Evolutionary conservation across 257 asterid species (phyloP), one percentile per base, ranked within the genome.

Genomic region (Penstemon barbatus): DNA sequence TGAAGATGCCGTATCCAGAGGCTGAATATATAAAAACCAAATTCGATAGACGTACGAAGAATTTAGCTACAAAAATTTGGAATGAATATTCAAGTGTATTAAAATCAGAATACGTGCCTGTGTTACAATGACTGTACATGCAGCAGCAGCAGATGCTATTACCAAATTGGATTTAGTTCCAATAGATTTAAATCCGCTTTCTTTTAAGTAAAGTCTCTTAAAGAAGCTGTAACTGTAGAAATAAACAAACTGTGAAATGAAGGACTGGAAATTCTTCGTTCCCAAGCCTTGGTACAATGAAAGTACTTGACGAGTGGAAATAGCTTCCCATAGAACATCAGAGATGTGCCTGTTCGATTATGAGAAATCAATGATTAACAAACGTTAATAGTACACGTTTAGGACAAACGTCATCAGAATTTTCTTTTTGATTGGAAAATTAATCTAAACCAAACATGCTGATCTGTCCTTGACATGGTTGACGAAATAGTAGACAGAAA

Each of bases 81-180:
- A 25, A 25, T 1, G 33, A 25, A 1, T 15, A 15, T 25, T 25
- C 33, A 25, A 25, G 33, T 25, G 33, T 25, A 25, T 25, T 25
- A 25, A 25, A 25, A 25, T 25, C 33, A 57, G 57, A 71, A 71
- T n/a, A 74, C 82, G 78, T 65, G 82, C 97, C 89, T 92, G 98
- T 57, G 96, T 88, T 49, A 86, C 66, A 44, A 90, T 63, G 11
- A 84, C 96, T 0, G 98, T 90, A 77, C 89, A 80, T 5, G 95
- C 93, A 69, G 95, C 98, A 44, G 98, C 95, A 45, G 87, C 96
- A 65, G 94, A 96, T 18, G 96, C 98, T 79, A 92, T 84, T 78
- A 90, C 59, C 80, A 92, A 83, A 82, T 92, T 92, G 25, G 87
- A 96, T 75, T 68, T 77, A 13, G 95, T 92, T 71, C 97, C 97